Conservation (phyloP, 148 eudicot genomes). For the Arctostaphylos glauca region DNA sequence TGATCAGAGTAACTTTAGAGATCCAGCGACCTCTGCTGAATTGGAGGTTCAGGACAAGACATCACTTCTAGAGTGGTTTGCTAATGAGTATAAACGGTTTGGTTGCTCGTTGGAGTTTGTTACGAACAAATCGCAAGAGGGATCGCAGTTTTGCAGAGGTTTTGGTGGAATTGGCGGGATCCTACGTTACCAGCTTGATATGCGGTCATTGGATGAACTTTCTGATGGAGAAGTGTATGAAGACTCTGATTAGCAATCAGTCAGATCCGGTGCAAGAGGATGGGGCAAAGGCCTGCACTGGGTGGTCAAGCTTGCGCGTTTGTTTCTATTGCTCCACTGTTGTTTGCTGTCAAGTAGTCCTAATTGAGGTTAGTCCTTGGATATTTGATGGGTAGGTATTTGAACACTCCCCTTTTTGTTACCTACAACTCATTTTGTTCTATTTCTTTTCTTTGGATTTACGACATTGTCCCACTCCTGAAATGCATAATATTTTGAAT, state of each 20-base stretch:
- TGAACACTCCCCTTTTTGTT: background rate
- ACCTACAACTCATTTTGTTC: background rate
- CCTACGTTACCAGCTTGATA: slow-evolving; percentile 32
- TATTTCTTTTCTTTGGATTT: background rate
- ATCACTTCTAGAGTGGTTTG: slow-evolving; percentile 34
- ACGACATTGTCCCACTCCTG: background rate
- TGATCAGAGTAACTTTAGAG: slow-evolving; percentile 24
- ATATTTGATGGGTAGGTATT: background rate
- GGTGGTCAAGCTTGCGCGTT: slow-evolving; percentile 23
- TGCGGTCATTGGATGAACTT: slow-evolving; percentile 27
- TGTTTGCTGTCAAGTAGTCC: background rate
- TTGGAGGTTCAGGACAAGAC: slow-evolving; percentile 31
- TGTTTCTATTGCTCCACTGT: slow-evolving; percentile 11
- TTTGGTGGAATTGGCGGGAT: slow-evolving; percentile 35
- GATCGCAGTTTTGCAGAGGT: slow-evolving; percentile 33
- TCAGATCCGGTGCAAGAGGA: slow-evolving; percentile 19
- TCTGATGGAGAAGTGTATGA: slow-evolving; percentile 28
- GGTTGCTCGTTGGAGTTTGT: slow-evolving; percentile 31
- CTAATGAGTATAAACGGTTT: slow-evolving; percentile 23
- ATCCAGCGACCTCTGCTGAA: slow-evolving; percentile 20
- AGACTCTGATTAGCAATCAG: slow-evolving; percentile 31
- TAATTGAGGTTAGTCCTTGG: slow-evolving; percentile 18
- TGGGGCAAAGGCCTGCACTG: slow-evolving; percentile 25
- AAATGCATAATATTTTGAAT: background rate
- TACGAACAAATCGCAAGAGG: slow-evolving; percentile 30